Conservation (phyloP, 2,329 filamentous ascomycete genomes). For the Claviceps sp. region DNA sequence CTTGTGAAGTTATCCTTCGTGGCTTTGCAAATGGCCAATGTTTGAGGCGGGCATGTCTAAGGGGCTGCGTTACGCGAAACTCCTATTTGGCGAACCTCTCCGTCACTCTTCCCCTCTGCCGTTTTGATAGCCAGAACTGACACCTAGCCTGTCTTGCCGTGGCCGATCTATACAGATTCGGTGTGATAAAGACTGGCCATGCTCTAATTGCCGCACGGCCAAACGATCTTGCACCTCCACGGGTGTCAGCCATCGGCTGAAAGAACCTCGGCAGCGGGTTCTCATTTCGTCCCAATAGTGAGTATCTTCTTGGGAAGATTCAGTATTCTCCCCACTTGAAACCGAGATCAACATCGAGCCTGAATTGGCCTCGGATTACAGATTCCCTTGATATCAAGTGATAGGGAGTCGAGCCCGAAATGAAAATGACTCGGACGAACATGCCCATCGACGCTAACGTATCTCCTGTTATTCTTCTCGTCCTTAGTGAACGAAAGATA, state of each 20-base stretch:
- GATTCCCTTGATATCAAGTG: not conserved
- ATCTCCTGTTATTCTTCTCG: not conserved
- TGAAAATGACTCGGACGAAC: not conserved
- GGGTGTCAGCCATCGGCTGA: slow-evolving; percentile 38
- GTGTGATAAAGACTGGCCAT: slow-evolving; percentile 44
- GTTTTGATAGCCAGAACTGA: slow-evolving; percentile 3
- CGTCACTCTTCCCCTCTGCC: not conserved
- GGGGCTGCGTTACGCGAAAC: not conserved
- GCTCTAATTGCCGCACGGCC: slow-evolving; percentile 42
- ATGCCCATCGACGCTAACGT: not conserved
- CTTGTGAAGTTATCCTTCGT: not conserved
- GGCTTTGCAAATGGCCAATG: not conserved
- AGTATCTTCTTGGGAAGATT: slow-evolving; percentile 12
- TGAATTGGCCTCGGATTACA: not conserved
- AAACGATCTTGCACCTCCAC: slow-evolving; percentile 41
- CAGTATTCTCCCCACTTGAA: not conserved
- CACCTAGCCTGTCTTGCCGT: not conserved
- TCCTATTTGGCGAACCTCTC: not conserved
- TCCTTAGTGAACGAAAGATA: slow-evolving; percentile 37
- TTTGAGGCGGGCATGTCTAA: not conserved
- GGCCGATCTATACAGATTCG: slow-evolving; percentile 29
- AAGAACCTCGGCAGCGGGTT: slow-evolving; percentile 41
- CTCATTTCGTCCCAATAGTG: slow-evolving; percentile 49
- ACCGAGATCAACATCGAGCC: not conserved
- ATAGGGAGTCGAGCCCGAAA: not conserved